A percentile compares a stretch with the other conserved stretches of the same genome.
Conservation (phyloP, 805 yeast genomes). For the Teunomyces panamensis region DNA sequence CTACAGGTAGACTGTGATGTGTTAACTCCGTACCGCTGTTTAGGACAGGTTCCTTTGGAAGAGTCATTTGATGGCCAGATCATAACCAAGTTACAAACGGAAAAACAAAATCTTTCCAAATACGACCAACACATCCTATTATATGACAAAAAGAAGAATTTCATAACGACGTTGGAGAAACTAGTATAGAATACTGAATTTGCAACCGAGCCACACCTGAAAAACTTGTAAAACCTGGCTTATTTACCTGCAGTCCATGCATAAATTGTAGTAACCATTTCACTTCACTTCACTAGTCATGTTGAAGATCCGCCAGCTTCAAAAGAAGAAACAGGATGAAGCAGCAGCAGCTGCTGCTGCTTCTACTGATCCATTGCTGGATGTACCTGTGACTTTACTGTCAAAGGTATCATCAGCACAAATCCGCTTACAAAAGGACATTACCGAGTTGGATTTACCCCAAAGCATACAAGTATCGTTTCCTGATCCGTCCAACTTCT, state of each 20-base stretch:
- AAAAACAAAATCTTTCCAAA: background rate
- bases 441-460: conserved; percentile 67
- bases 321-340: conserved; percentile 54
- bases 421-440: conserved; percentile 70
- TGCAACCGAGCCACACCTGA: conserved; percentile 1
- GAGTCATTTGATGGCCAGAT: background rate
- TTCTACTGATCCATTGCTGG: conserved; percentile 10
- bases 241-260: background rate
- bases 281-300: conserved; percentile 1
- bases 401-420: conserved; percentile 54
- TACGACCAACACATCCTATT: background rate
- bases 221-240: background rate
- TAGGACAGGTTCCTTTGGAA: background rate
- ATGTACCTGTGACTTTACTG: background rate
- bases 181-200: background rate
- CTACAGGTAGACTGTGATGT: background rate
- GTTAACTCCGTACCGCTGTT: background rate
- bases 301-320: conserved; percentile 56
- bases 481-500: conserved; percentile 54
- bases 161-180: background rate
- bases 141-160: background rate
- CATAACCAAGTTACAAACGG: background rate
- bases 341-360: conserved; percentile 27
- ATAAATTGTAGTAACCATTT: too few relatives aligned
- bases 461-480: conserved; percentile 49